Evolutionary conservation across 345 rosid species (phyloP), one percentile per base, ranked within the genome.

Genomic region (Trapa incisa): DNA sequence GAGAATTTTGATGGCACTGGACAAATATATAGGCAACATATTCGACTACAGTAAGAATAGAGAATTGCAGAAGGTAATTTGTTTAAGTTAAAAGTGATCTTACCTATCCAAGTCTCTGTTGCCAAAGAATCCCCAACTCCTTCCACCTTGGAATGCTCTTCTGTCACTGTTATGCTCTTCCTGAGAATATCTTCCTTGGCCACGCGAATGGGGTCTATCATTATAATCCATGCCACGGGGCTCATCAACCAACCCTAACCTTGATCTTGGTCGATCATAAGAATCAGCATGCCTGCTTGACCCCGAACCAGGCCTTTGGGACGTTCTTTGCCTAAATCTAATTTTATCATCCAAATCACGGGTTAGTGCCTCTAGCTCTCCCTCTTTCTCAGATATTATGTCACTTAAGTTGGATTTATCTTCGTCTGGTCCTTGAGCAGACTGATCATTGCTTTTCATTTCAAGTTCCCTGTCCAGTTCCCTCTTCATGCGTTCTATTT

Each of bases 151-250:
- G 71, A 80, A 85, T 77, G 80, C 68, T 83, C 90, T 85, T 83
- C 96, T 81, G 39, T 91, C 96, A 66, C 86, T 91, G 71, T 65
- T 77, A 66, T 77, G 81, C 76, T 87, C 83, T 58, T 82, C 45
- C 97, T 96, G 83, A 8, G 52, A 69, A 73, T 87, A 92, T 71
- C 74, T 84, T 71, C 74, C 84, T 61, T 73, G 73, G 67, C 96
- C 97, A 57, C 85, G 96, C n/a, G 99, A 94, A 72, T 74, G 71
- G 65, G 97, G 99, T 71, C 96, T 87, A 66, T 85, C 96, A 71
- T 70, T 79, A 70, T 79, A 91, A 71, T 94, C 97, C 9, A 67
- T 47, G 66, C 73, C 80, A 71, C 93, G 86, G 58, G 90, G 78
- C 64, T 88, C 93, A 32, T 87, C 96, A 70, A 81, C 33, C 47